A percentile compares a stretch with the other conserved stretches of the same genome.
Conservation (phyloP, 1,284 basidiomycete species). For the Leccinum huronense region DNA sequence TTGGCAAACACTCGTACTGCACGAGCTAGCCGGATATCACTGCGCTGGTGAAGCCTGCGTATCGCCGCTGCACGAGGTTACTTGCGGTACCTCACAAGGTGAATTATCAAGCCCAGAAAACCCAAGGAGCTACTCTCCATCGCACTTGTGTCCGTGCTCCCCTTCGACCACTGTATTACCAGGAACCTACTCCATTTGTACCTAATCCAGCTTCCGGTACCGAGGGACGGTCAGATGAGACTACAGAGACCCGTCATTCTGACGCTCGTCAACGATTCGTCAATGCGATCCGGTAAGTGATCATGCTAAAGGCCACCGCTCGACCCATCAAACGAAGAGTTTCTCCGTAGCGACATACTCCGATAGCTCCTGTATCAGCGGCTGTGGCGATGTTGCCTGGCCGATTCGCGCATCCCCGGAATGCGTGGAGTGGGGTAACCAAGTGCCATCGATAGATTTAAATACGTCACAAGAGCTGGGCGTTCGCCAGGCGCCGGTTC, state of each 20-base stretch:
- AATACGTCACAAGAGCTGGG: conserved; percentile 53
- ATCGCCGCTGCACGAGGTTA: conserved; percentile 26
- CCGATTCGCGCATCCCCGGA: conserved; percentile 41
- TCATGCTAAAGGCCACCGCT: conserved; percentile 43
- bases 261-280: conserved; percentile 39
- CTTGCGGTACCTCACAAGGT: conserved; percentile 25
- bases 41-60: conserved; percentile 29
- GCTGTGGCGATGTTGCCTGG: conserved; percentile 31
- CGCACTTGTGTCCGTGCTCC: conserved; percentile 21
- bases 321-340: conserved; percentile 30
- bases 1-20: conserved; percentile 44
- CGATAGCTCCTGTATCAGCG: conserved; percentile 27
- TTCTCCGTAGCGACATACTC: conserved; percentile 28
- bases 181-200: conserved; percentile 23
- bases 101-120: conserved; percentile 33
- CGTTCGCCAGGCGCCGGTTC: conserved; percentile 38
- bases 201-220: conserved; percentile 27
- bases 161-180: conserved; percentile 21
- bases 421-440: conserved; percentile 52
- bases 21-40: conserved; percentile 24
- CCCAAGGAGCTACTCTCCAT: conserved; percentile 30
- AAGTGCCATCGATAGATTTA: conserved; percentile 59
- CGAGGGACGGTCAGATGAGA: conserved; percentile 34
- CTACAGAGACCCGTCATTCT: conserved; percentile 25
- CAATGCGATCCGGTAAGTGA: conserved; percentile 47